These are phyloP conservation scores for Pythium rishiriense DNA, from an alignment of 352 stramenopile genomes.

Conservation along the genomic window DNA sequence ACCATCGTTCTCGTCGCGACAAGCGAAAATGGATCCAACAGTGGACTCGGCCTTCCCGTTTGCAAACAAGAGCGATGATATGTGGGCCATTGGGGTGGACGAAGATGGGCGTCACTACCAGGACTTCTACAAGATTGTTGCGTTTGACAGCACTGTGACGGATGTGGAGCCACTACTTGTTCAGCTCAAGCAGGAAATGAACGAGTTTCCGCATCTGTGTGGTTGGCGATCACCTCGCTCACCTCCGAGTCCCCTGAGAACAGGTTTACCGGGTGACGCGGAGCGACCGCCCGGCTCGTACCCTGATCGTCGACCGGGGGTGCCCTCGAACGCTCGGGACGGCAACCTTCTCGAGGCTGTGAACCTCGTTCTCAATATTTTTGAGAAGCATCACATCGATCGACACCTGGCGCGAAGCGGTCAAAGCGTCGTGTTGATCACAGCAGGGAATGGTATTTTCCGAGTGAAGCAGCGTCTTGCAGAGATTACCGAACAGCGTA, in stretches of 20 bases:
- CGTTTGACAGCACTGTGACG: constrained; percentile 68
- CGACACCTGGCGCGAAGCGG: constrained; percentile 94
- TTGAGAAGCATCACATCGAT: constrained; percentile 99
- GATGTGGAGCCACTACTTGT: constrained; percentile 72
- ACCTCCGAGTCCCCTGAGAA: not conserved
- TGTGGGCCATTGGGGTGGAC: constrained; percentile 70
- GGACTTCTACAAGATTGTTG: constrained; percentile 86
- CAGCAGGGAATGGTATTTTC: constrained; percentile 95
- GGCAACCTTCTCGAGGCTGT: constrained; percentile 98
- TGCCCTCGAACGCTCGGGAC: constrained; percentile 65
- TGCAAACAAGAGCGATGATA: constrained; percentile 48
- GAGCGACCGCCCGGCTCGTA: constrained; percentile 2
- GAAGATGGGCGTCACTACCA: constrained; percentile 79
- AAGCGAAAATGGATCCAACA: constrained; percentile 11
- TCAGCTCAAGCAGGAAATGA: constrained; percentile 78
- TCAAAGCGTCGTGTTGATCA: constrained; percentile 96
- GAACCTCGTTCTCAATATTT: constrained; percentile 98
- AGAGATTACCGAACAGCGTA: constrained; percentile 98
- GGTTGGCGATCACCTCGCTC: constrained; percentile 52
- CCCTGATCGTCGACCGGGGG: constrained; percentile 34
- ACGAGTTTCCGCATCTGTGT: constrained; percentile 68
- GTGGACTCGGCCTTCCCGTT: constrained; percentile 66
- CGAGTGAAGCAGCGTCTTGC: constrained; percentile 94
- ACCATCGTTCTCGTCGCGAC: constrained; percentile 4
- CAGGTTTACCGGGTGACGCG: constrained; percentile 14